Evolutionary conservation across 1,284 basidiomycete species (phyloP).

Genomic region (Schizopora paradoxa): DNA sequence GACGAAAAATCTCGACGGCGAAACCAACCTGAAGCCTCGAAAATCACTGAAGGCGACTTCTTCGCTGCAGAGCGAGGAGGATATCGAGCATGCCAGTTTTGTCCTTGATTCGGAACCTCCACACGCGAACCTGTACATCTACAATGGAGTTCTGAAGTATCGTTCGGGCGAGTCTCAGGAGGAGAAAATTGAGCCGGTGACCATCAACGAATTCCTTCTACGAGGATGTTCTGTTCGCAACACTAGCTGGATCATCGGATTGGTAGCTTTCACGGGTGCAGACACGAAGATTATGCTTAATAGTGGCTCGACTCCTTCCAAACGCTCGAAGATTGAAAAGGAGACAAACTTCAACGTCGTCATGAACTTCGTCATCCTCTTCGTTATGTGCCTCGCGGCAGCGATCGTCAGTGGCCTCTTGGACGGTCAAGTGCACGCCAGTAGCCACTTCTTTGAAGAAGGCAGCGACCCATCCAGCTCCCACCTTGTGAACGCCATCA

Average conservation of each 20-base stretch:
- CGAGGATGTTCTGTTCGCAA: constrained; percentile 93
- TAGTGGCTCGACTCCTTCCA: constrained; percentile 87
- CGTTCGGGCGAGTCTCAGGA: constrained; percentile 46
- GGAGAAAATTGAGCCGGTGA: constrained; percentile 60
- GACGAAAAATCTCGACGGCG: constrained; percentile 95
- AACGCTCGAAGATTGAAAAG: constrained; percentile 93
- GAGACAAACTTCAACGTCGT: constrained; percentile 99
- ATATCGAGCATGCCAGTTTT: constrained; percentile 84
- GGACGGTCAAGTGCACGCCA: constrained; percentile 59
- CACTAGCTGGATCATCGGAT: constrained; percentile 89
- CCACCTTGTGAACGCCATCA: constrained; percentile 69
- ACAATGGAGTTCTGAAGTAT: constrained; percentile 83
- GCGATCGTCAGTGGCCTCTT: constrained; percentile 75
- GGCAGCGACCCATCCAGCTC: constrained; percentile 60
- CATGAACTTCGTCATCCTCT: constrained; percentile 85
- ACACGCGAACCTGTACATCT: constrained; percentile 89
- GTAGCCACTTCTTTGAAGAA: constrained; percentile 68
- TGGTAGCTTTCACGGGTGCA: constrained; percentile 91
- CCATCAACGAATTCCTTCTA: constrained; percentile 90
- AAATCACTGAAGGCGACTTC: constrained; percentile 76
- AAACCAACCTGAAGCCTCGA: constrained; percentile 92
- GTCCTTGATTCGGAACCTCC: constrained; percentile 90
- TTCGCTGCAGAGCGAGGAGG: constrained; percentile 80
- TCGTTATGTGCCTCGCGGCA: constrained; percentile 71
- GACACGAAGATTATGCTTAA: constrained; percentile 99